A percentile compares a stretch with the other conserved stretches of the same genome.
Evolutionary conservation across 179 eudicot genomes (phyloP).

Genomic region (Silene vulgaris): DNA sequence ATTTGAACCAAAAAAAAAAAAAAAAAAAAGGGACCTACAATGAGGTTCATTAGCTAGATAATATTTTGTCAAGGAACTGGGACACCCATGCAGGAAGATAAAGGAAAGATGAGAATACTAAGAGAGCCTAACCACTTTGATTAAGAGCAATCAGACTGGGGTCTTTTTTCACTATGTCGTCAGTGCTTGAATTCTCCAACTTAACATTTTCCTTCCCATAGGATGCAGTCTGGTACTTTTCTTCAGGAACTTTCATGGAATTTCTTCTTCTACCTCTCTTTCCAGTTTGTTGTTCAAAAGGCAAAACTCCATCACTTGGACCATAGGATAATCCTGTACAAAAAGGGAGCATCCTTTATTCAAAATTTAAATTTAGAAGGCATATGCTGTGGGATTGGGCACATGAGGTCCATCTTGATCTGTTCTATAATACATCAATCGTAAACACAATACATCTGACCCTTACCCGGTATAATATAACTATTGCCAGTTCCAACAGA

Average conservation of each 20-base stretch:
- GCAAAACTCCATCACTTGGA: conserved; percentile 35
- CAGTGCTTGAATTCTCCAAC: conserved; percentile 26
- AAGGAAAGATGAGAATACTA: neutral
- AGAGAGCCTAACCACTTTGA: conserved; percentile 37
- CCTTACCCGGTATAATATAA: conserved; percentile 33
- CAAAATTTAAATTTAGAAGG: conserved; percentile 8
- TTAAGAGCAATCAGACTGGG: conserved; percentile 31
- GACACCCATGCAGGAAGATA: conserved; percentile 5
- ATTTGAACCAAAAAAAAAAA: too few relatives aligned
- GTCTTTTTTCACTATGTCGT: conserved; percentile 21
- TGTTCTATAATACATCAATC: conserved; percentile 12
- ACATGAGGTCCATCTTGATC: neutral
- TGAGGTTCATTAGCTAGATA: conserved; percentile 1
- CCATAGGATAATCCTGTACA: conserved; percentile 41
- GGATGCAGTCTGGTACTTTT: conserved; percentile 33
- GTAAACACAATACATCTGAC: neutral
- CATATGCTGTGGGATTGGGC: neutral
- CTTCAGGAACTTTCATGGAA: conserved; percentile 45
- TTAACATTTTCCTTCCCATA: conserved; percentile 45
- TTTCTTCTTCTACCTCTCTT: conserved; percentile 62
- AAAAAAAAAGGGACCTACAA: neutral
- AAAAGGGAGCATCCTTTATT: conserved; percentile 1
- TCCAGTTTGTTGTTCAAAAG: conserved; percentile 44
- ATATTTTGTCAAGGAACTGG: neutral
- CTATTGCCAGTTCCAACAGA: conserved; percentile 26